These are phyloP conservation scores for Ramaria rubella DNA, from an alignment of 768 basidiomycete species.

Conservation along the genomic window DNA sequence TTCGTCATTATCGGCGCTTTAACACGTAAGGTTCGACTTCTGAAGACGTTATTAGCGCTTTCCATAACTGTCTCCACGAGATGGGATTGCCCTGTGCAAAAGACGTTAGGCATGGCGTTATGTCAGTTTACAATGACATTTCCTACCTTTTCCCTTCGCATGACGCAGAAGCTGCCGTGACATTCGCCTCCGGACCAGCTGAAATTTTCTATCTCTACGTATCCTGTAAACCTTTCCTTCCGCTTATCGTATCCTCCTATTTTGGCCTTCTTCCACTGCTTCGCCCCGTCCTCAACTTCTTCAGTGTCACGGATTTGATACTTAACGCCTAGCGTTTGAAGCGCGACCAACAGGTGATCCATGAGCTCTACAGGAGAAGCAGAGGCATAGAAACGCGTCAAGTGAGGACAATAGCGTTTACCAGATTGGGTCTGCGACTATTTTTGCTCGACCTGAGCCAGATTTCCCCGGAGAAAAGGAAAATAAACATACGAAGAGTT, in stretches of 20 bases:
- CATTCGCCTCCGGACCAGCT: constrained; percentile 33
- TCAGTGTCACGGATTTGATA: constrained; percentile 14
- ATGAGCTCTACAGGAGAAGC: constrained; percentile 48
- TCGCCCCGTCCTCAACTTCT: not conserved
- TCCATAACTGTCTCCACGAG: constrained; percentile 75
- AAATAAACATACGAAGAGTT: constrained; percentile 63
- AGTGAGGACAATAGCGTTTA: constrained; percentile 60
- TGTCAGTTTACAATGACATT: not conserved
- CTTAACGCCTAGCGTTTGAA: constrained; percentile 44
- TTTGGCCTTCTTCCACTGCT: constrained; percentile 21
- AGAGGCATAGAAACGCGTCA: constrained; percentile 76
- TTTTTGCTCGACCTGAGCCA: not conserved
- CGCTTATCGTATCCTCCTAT: constrained; percentile 67
- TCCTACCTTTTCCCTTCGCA: constrained; percentile 63
- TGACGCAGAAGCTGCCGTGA: constrained; percentile 56
- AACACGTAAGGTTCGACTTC: constrained; percentile 55
- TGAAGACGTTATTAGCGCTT: constrained; percentile 45
- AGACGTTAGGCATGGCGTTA: not conserved
- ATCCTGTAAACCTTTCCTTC: constrained; percentile 62
- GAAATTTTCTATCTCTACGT: constrained; percentile 66
- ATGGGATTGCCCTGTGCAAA: constrained; percentile 60
- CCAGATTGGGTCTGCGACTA: constrained; percentile 83
- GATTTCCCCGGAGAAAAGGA: not conserved
- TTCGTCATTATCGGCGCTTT: constrained; percentile 5
- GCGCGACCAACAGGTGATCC: constrained; percentile 41